Evolutionary conservation across 306 rosid species (phyloP), one percentile per base, ranked within the genome.

Genomic region (Lupinus albus): DNA sequence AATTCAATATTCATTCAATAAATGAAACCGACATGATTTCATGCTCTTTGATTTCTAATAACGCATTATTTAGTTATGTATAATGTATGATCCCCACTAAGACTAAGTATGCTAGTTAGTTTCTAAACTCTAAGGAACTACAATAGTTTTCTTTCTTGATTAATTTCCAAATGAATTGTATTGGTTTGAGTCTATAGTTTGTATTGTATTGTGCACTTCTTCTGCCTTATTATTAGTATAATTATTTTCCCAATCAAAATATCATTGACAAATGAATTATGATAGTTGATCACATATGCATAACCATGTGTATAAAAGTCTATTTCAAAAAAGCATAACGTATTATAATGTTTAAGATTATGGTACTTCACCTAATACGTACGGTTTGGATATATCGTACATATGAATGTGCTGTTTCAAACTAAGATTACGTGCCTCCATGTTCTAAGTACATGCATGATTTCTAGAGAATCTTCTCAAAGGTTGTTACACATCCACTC

Each of bases 401-500:
- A 8, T 1, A 54, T 68, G 54, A 18, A n/a, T 35, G 28, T 13
- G 11, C 9, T 53, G 17, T 48, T 54, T 6, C 11, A 54, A 13
- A 8, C 15, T 18, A 53, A 2, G 62, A 21, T 68, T 68, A 57
- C 4, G 28, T 42, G 64, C 28, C 7, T 36, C 2, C 41, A 16
- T 53, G 44, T 44, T 44, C 38, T 56, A 17, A 44, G 1, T 25
- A 1, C 30, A 41, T 25, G 49, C 25, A 41, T 21, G 46, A 51
- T 12, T 38, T 71, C 12, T 49, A 20, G 69, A 59, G 61, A 61
- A 61, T 32, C 52, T 21, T 61, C 56, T 54, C 14, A 51, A 21
- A 61, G 69, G 55, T 61, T 71, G 71, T 63, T 36, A 41, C 30
- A 10, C 36, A 14, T 46, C 41, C 42, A 44, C 21, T 55, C 50